phyloP scores from a whole-genome alignment of 1,284 basidiomycete species.

The Heliocybe sulcata region DNA sequence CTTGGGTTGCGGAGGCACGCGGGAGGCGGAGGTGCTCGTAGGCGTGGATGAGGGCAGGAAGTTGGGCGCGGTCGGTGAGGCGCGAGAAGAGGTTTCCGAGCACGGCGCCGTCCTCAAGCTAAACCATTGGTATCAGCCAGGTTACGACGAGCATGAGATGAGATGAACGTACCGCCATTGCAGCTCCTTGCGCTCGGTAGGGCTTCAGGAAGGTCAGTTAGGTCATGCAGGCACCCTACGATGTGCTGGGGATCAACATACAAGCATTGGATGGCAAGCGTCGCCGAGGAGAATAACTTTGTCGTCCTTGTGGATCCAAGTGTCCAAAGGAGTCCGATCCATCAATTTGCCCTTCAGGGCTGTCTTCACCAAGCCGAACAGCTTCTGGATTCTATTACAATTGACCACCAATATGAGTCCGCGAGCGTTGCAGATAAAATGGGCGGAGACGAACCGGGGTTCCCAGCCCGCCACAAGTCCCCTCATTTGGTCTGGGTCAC shows the following conservation, averaged over 20 bases:
- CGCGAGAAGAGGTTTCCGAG: slow-evolving; percentile 19
- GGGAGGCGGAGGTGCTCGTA: slow-evolving; percentile 19
- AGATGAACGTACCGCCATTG: slow-evolving; percentile 13
- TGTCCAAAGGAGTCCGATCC: slow-evolving; percentile 36
- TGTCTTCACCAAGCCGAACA: slow-evolving; percentile 36
- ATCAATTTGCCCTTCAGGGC: slow-evolving; percentile 44
- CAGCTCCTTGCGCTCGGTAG: slow-evolving; percentile 16
- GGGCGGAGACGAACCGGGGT: slow-evolving; percentile 24
- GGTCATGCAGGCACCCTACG: neutral
- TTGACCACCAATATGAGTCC: neutral
- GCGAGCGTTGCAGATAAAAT: neutral
- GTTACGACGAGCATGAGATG: neutral
- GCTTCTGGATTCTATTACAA: slow-evolving; percentile 33
- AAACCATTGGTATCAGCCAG: neutral
- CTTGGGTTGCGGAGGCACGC: slow-evolving; percentile 10
- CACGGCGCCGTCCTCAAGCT: slow-evolving; percentile 20
- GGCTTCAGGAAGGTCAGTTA: slow-evolving; percentile 9
- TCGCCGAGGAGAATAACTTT: slow-evolving; percentile 47
- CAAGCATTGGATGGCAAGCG: slow-evolving; percentile 24
- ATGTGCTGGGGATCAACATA: neutral
- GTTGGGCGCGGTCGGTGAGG: slow-evolving; percentile 12
- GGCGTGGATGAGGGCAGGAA: slow-evolving; percentile 16
- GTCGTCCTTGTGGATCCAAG: slow-evolving; percentile 42
- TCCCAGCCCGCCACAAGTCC: slow-evolving; percentile 35
- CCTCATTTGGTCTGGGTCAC: slow-evolving; percentile 36